Base-by-base conservation (phyloP, 179 eudicot genomes). In the Spinacia oleracea region DNA sequence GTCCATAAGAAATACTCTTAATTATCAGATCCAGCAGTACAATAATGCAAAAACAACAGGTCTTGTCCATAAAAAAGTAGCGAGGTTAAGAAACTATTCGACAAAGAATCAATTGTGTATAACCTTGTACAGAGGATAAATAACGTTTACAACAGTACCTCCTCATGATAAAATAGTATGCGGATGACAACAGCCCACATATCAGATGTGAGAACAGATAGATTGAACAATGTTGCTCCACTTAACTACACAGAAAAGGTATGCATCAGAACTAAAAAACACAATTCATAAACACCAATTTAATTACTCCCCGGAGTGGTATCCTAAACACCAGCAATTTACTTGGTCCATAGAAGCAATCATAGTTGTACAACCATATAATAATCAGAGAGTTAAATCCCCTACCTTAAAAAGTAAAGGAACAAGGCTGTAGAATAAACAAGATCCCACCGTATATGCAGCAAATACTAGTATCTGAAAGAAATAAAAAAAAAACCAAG, bases 171-270 rank as follows among this genome's bases (percentile, higher is more conserved):
- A 90, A 94, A 76, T 63, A 93, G 87, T 72, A 91, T 86, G 83
- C 97, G 93, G 64, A 93, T 83, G 46, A 85, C 81, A 64, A 94
- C 98, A 25, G 92, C 97, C 98, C 98, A 94, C 98, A 93, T 91
- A 81, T 93, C 94, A 45, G 97, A 88, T 56, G 98, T 93, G 72
- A 94, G 91, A 60, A 86, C 72, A 34, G 98, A 94, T 56, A 94
- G 97, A 78, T 93, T 94, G 87, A 89, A 89, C 83, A 93, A 53
- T 74, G 98, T 85, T 46, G 97, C 85, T 81, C 98, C 98, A 67
- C 92, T 88, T 81, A 83, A 82, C 98, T 94, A 91, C 77, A 81
- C 34, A 40, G 60, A 40, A 73, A 79, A 56, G 58, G 50, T 6
- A 43, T 34, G 27, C 48, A 67, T 27, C 38, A 59, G 21, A 73